These are phyloP conservation scores for Pleurotus eryngii DNA, from an alignment of 768 basidiomycete species.

Conservation along the genomic window DNA sequence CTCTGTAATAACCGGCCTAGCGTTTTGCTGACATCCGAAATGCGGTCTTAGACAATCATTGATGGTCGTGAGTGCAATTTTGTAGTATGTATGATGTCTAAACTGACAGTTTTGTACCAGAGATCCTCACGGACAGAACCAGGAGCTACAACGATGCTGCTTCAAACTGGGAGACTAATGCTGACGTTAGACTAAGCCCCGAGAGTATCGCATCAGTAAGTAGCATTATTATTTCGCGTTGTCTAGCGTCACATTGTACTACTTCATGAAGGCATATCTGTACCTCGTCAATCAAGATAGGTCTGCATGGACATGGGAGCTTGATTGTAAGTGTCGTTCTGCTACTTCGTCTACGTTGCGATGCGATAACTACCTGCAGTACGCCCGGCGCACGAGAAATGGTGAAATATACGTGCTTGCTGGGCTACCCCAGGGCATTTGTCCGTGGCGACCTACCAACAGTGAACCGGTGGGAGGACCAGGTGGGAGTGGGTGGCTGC, in stretches of 20 bases:
- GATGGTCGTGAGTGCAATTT: conserved; percentile 48
- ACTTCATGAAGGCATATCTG: conserved; percentile 51
- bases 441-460: no score
- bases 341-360: not conserved
- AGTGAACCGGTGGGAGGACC: no score
- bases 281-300: conserved; percentile 66
- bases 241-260: not conserved
- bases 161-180: conserved; percentile 40
- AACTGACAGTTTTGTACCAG: conserved; percentile 16
- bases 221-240: not conserved
- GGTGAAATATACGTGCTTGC: conserved; percentile 23
- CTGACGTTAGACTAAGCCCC: conserved; percentile 50
- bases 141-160: conserved; percentile 19
- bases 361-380: conserved; percentile 21
- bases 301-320: conserved; percentile 77
- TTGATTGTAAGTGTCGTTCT: conserved; percentile 56
- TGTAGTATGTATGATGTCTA: not conserved
- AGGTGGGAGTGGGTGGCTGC: no score
- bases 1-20: not conserved
- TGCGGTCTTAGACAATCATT: conserved; percentile 50
- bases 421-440: no score
- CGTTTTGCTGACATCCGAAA: not conserved
- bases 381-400: conserved; percentile 45
- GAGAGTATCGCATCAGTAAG: conserved; percentile 68
- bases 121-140: conserved; percentile 32